phyloP scores from a whole-genome alignment of 1,284 basidiomycete species.

The Ceratobasidium sp. region DNA sequence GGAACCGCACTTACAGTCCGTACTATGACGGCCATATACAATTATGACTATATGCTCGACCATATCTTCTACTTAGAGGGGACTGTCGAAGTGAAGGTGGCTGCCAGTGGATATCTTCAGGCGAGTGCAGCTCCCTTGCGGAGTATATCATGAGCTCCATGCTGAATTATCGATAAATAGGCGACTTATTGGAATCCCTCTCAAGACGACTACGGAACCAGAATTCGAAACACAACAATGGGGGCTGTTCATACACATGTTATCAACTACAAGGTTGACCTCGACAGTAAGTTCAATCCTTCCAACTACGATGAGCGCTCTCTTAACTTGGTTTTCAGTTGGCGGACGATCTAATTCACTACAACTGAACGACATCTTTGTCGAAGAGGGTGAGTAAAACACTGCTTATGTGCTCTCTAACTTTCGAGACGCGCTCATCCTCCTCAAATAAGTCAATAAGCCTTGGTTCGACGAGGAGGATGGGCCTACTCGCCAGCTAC shows the following conservation, averaged over 20 bases:
- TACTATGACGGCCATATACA: constrained; percentile 30
- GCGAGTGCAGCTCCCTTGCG: constrained; percentile 58
- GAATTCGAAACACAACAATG: constrained; percentile 70
- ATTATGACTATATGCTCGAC: constrained; percentile 64
- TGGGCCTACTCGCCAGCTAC: constrained; percentile 71
- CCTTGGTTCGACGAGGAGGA: constrained; percentile 70
- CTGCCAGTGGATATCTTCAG: constrained; percentile 77
- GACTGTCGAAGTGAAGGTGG: constrained; percentile 73
- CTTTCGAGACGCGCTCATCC: background rate
- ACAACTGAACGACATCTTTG: constrained; percentile 64
- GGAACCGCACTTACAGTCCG: constrained; percentile 34
- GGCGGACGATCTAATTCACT: constrained; percentile 71
- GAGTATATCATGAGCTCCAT: constrained; percentile 60
- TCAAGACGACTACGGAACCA: constrained; percentile 64
- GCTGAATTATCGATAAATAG: constrained; percentile 57
- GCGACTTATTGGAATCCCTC: constrained; percentile 51
- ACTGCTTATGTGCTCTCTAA: background rate
- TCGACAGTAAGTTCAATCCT: constrained; percentile 15
- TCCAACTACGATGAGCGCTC: constrained; percentile 31
- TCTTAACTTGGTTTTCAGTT: constrained; percentile 70
- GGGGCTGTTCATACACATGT: constrained; percentile 79
- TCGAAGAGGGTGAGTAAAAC: constrained; percentile 65
- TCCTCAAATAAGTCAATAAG: constrained; percentile 9
- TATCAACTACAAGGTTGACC: constrained; percentile 69
- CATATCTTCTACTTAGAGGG: constrained; percentile 77